Conservation (phyloP, 495 filamentous ascomycete species). For the Achaetomiella virescens region DNA sequence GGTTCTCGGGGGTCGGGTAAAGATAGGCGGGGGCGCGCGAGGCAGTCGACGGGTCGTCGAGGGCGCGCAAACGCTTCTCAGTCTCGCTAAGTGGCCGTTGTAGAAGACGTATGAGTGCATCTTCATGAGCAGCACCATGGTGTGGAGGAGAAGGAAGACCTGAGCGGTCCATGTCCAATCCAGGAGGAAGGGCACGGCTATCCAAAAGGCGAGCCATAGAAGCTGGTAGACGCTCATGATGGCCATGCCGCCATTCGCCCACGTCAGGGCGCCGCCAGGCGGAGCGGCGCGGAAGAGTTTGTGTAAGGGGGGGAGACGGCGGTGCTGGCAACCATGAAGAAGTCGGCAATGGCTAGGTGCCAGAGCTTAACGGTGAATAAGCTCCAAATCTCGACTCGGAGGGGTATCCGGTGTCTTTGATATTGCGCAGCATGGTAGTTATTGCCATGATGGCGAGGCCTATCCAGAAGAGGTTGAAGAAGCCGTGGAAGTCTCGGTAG, state of each 20-base stretch:
- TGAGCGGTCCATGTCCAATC: slow-evolving; percentile 91
- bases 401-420: slow-evolving; percentile 88
- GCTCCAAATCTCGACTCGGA: slow-evolving; percentile 78
- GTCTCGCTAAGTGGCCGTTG: slow-evolving; percentile 92
- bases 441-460: slow-evolving; percentile 94
- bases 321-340: slow-evolving; percentile 74
- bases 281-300: slow-evolving; percentile 50
- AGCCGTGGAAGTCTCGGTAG: slow-evolving; percentile 90
- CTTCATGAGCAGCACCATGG: slow-evolving; percentile 91
- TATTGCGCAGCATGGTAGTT: slow-evolving; percentile 81
- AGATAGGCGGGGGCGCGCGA: slow-evolving; percentile 63
- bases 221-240: slow-evolving; percentile 78
- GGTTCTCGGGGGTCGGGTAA: slow-evolving; percentile 64
- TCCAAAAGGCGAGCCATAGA: slow-evolving; percentile 76
- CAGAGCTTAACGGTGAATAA: slow-evolving; percentile 81
- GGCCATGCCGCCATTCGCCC: slow-evolving; percentile 67
- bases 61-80: slow-evolving; percentile 64
- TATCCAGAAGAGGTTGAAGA: slow-evolving; percentile 98
- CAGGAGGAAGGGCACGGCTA: slow-evolving; percentile 81
- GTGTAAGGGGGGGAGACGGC: slow-evolving; percentile 69
- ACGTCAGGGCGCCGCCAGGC: slow-evolving; percentile 54
- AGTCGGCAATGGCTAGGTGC: slow-evolving; percentile 78
- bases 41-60: slow-evolving; percentile 70
- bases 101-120: slow-evolving; percentile 98
- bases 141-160: slow-evolving; percentile 89